A percentile compares a stretch with the other conserved stretches of the same genome.
Evolutionary conservation across 1,139 yeast species (phyloP).

Genomic region (Pichia sp.): DNA sequence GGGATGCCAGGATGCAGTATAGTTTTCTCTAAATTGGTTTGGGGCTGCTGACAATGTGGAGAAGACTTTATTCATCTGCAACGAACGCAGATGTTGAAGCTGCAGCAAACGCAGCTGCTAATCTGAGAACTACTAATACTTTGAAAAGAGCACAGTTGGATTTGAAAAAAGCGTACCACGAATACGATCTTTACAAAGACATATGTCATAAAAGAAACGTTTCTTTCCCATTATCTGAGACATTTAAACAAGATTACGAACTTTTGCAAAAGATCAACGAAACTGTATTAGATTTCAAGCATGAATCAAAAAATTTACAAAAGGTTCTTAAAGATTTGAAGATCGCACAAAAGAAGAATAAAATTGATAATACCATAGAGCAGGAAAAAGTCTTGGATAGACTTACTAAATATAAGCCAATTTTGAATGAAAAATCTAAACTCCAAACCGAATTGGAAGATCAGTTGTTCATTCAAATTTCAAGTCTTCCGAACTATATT

Average conservation of each 20-base stretch:
- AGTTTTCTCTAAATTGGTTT: not conserved
- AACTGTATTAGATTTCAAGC: conserved; percentile 17
- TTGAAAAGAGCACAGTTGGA: conserved; percentile 26
- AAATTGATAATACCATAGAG: conserved; percentile 6
- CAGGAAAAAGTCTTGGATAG: conserved; percentile 14
- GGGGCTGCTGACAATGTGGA: no score
- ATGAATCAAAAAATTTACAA: conserved; percentile 18
- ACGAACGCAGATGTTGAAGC: not conserved
- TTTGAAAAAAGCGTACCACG: conserved; percentile 20
- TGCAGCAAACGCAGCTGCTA: not conserved
- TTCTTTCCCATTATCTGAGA: conserved; percentile 19
- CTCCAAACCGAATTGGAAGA: conserved; percentile 35
- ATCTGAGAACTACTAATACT: conserved; percentile 24
- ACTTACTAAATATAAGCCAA: conserved; percentile 22
- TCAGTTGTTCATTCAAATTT: conserved; percentile 38
- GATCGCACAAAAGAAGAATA: conserved; percentile 14
- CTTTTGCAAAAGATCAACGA: conserved; percentile 9
- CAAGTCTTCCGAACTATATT: conserved; percentile 63
- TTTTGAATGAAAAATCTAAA: conserved; percentile 26
- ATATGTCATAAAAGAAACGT: conserved; percentile 27
- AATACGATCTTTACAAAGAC: conserved; percentile 18
- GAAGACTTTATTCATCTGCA: conserved; percentile 2
- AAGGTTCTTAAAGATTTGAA: conserved; percentile 18
- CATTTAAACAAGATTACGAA: conserved; percentile 17
- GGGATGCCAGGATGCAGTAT: no score